Evolutionary conservation across 371 early-diverging fungal genomes (phyloP).

Genomic region (Rhizopus stolonifer): DNA sequence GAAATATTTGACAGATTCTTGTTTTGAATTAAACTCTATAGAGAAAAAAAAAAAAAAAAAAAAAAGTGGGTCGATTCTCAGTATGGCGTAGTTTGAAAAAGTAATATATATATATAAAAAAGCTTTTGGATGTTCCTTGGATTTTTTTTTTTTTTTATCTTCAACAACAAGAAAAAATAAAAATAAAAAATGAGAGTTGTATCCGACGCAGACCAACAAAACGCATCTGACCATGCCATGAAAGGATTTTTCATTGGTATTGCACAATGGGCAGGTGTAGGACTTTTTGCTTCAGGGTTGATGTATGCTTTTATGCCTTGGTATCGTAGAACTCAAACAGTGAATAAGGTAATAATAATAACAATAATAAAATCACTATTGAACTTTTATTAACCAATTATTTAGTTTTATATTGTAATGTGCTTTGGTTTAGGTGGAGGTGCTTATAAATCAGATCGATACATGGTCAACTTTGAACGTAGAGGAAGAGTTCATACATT

Average conservation of each 20-base stretch:
- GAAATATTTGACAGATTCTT: no score
- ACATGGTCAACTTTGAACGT: slow-evolving; percentile 54
- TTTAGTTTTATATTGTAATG: slow-evolving; percentile 59
- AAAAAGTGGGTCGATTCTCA: no score
- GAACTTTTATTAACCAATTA: not conserved
- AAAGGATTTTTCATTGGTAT: slow-evolving; percentile 51
- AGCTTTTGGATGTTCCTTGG: no score
- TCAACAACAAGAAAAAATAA: not conserved
- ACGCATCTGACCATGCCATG: slow-evolving; percentile 48
- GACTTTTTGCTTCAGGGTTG: slow-evolving; percentile 44
- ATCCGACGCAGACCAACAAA: slow-evolving; percentile 43
- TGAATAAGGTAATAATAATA: slow-evolving; percentile 44
- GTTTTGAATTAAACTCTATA: no score
- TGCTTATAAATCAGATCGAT: slow-evolving; percentile 52
- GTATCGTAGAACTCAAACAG: slow-evolving; percentile 47
- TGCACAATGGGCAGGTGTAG: slow-evolving; percentile 53
- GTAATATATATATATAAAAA: no score
- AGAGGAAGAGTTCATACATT: slow-evolving; percentile 49
- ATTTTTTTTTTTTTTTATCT: no score
- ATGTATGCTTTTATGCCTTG: slow-evolving; percentile 47
- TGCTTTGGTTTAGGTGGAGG: slow-evolving; percentile 52
- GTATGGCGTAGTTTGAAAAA: no score
- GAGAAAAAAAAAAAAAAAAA: no score
- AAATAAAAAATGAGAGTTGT: slow-evolving; percentile 46
- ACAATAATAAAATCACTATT: not conserved